phyloP scores from a whole-genome alignment of 495 filamentous ascomycete genomes.

The Trichoderma gamsii region DNA sequence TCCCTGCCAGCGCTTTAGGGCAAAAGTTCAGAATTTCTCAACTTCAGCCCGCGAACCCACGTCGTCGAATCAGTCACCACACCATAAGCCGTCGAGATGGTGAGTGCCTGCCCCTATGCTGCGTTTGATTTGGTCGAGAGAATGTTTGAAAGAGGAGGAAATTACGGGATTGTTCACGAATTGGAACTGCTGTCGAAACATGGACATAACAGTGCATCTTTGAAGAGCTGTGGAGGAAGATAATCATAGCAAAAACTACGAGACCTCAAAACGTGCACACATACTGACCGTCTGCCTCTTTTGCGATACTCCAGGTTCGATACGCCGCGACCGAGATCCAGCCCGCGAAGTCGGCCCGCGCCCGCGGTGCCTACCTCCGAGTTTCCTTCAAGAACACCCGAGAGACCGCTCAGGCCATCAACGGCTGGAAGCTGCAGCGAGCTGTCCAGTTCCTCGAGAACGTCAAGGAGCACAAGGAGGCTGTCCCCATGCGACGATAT shows the following conservation, averaged over 20 bases:
- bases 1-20: conserved; percentile 13
- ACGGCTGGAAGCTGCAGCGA: conserved; percentile 95
- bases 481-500: conserved; percentile 94
- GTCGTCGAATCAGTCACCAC: conserved; percentile 16
- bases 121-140: background rate
- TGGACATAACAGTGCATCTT: background rate
- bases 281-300: conserved; percentile 31
- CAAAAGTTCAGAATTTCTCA: conserved; percentile 18
- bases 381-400: conserved; percentile 99
- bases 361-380: conserved; percentile 96
- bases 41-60: conserved; percentile 15
- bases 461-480: conserved; percentile 89
- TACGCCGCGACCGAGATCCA: conserved; percentile 91
- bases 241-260: background rate
- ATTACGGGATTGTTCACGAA: background rate
- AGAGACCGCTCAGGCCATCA: conserved; percentile 98
- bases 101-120: conserved; percentile 10
- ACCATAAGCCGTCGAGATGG: conserved; percentile 15
- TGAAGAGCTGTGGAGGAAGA: background rate
- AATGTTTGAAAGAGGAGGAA: background rate
- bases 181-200: background rate
- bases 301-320: conserved; percentile 63
- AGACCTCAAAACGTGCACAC: background rate
- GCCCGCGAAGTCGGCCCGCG: conserved; percentile 87
- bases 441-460: conserved; percentile 94